These are phyloP conservation scores for Dendrobium catenatum DNA, from an alignment of 106 monocot species.

Conservation along the genomic window DNA sequence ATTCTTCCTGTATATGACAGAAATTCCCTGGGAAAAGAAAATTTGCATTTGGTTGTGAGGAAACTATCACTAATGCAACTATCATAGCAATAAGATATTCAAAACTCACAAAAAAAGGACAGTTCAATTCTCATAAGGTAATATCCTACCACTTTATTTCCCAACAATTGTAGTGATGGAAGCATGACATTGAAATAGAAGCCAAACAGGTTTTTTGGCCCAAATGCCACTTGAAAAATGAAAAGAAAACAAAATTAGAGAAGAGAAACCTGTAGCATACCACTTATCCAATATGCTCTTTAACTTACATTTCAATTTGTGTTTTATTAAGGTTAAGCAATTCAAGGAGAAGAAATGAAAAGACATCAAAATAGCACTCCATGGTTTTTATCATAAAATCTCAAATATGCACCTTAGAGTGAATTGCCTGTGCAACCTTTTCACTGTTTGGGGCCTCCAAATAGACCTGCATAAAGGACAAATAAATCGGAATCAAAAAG, in stretches of 20 bases:
- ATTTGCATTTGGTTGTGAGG: background rate
- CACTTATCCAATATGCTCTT: background rate
- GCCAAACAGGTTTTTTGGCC: background rate
- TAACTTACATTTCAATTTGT: background rate
- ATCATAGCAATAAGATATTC: background rate
- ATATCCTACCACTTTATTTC: background rate
- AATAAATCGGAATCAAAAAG: background rate
- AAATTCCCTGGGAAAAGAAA: background rate
- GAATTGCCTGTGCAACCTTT: constrained; percentile 62
- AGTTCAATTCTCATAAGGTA: background rate
- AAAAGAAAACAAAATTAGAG: background rate
- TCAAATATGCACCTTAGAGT: constrained; percentile 42
- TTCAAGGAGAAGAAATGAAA: background rate
- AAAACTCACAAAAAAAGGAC: background rate
- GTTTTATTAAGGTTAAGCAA: background rate
- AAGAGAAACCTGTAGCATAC: background rate
- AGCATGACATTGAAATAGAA: background rate
- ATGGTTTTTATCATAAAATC: background rate
- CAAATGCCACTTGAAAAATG: background rate
- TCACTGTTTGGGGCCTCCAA: constrained; percentile 65
- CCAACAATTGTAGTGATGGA: background rate
- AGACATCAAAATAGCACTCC: background rate
- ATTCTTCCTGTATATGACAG: background rate
- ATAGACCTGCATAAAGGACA: constrained; percentile 49
- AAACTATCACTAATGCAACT: background rate